Base-by-base conservation (phyloP, 345 rosid genomes). In the Lepidium africanum region DNA sequence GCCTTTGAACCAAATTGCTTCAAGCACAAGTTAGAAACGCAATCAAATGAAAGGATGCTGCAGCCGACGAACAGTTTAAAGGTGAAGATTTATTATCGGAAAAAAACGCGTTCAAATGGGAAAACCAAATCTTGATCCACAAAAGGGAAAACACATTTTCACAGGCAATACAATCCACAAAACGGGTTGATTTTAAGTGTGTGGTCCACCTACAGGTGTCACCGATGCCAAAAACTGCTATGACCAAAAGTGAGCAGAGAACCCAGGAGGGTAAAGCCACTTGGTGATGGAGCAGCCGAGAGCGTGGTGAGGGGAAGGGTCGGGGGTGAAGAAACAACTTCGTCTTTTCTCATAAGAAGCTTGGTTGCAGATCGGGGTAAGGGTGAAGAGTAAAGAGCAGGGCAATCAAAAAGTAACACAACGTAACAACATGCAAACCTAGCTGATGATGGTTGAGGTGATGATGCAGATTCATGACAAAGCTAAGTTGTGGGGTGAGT, bases 401-500 rank as follows among this genome's bases (percentile, higher is more conserved):
- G 14, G 57, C 15, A 23, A 66, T 50, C 48, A 14, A 57, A 64
- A 66, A 32, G 9, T 15, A 40, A 47, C 39, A 16, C 48, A 58
- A 12, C 6, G 58, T 37, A 67, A 67, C 27, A 61, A 70, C 14
- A 50, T 11, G 89, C 81, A 81, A 82, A 74, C 16, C 57, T 59
- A 74, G 64, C 69, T 52, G 73, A 74, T 16, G 73, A 60, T 60
- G 68, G 71, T 73, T 11, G 55, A 50, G 39, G 27, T 58, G 68
- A 74, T 27, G 67, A 57, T 59, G 77, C 63, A 66, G 62, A 65
- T 72, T 72, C 53, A 57, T 73, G 71, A 52, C 57, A 74, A 59
- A 52, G 43, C 73, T 51, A 43, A 70, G 80, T 72, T 72, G 82
- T 65, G 72, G 70, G 68, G 69, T 76, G 81, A 80, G 82, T 82